Percentiles rank a stretch among this genome's conserved stretches.
phyloP scores from a whole-genome alignment of 164 flowering plant species.

The Stephania yunnanensis region DNA sequence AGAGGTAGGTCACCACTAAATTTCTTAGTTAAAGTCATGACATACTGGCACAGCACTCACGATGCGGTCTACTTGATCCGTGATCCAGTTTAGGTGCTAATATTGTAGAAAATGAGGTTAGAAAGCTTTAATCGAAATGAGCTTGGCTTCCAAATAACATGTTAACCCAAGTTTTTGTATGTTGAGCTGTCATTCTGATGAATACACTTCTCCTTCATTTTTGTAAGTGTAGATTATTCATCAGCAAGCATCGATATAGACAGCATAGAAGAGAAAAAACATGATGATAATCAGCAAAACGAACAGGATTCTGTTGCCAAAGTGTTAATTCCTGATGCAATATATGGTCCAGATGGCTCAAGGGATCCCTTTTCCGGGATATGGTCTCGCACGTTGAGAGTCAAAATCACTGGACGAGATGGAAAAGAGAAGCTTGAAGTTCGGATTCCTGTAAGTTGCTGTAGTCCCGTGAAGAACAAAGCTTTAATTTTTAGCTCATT shows the following conservation, averaged over 20 bases:
- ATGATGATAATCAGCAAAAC: conserved; percentile 36
- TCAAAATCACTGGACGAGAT: conserved; percentile 84
- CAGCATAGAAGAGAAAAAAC: conserved; percentile 23
- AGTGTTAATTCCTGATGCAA: conserved; percentile 71
- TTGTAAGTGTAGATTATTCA: conserved; percentile 23
- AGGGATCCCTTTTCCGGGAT: conserved; percentile 52
- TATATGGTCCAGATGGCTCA: conserved; percentile 44
- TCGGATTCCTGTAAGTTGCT: conserved; percentile 74
- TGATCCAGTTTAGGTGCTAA: not conserved
- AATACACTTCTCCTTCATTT: not conserved
- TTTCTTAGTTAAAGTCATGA: not conserved
- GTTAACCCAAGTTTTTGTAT: not conserved
- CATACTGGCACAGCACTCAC: not conserved
- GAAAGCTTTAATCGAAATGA: not conserved
- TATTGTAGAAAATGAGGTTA: not conserved
- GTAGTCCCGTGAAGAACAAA: not conserved
- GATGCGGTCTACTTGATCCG: not conserved
- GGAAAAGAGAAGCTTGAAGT: conserved; percentile 90
- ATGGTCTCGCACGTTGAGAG: conserved; percentile 79
- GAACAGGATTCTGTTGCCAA: conserved; percentile 51
- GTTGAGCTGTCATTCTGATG: not conserved
- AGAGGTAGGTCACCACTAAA: conserved; percentile 38
- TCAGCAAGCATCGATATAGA: conserved; percentile 35
- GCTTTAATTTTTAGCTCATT: not conserved
- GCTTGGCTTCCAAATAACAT: not conserved